phyloP scores from a whole-genome alignment of 805 yeast genomes.

The Nakazawaea holstii region DNA sequence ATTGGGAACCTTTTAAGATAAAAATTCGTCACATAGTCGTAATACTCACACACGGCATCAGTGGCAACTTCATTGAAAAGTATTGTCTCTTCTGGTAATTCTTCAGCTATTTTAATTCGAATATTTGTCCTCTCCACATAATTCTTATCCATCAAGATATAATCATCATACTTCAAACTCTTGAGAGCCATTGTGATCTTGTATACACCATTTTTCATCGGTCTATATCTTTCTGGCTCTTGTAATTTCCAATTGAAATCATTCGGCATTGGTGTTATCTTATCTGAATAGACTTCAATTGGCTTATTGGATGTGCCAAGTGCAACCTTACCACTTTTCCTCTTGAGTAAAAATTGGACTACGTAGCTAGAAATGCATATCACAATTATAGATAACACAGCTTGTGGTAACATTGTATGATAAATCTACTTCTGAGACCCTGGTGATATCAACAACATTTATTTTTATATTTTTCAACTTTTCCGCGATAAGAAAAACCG shows the following conservation, averaged over 20 bases:
- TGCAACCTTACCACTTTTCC: slow-evolving; percentile 1
- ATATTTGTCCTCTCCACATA: slow-evolving; percentile 41
- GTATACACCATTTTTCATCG: slow-evolving; percentile 44
- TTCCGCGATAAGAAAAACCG: too few relatives aligned
- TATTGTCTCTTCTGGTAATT: slow-evolving; percentile 27
- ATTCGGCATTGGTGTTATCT: slow-evolving; percentile 25
- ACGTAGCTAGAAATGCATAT: slow-evolving; percentile 2
- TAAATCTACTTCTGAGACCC: too few relatives aligned
- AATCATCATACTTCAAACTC: slow-evolving; percentile 42
- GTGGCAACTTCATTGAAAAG: slow-evolving; percentile 26
- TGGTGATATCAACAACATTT: too few relatives aligned
- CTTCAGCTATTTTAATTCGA: slow-evolving; percentile 28
- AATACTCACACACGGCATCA: slow-evolving; percentile 43
- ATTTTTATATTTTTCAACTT: too few relatives aligned
- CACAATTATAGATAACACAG: background rate
- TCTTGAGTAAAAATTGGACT: background rate
- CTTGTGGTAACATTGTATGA: too few relatives aligned
- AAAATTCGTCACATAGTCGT: slow-evolving; percentile 36
- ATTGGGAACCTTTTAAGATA: slow-evolving; percentile 47
- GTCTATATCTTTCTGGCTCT: slow-evolving; percentile 38
- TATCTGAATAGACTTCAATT: slow-evolving; percentile 4
- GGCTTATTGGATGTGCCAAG: background rate
- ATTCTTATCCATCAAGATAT: slow-evolving; percentile 58
- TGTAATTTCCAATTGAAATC: slow-evolving; percentile 38
- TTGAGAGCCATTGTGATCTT: slow-evolving; percentile 61